Base-by-base conservation (phyloP, 1,284 basidiomycete genomes). In the Pseudozyma pruni region DNA sequence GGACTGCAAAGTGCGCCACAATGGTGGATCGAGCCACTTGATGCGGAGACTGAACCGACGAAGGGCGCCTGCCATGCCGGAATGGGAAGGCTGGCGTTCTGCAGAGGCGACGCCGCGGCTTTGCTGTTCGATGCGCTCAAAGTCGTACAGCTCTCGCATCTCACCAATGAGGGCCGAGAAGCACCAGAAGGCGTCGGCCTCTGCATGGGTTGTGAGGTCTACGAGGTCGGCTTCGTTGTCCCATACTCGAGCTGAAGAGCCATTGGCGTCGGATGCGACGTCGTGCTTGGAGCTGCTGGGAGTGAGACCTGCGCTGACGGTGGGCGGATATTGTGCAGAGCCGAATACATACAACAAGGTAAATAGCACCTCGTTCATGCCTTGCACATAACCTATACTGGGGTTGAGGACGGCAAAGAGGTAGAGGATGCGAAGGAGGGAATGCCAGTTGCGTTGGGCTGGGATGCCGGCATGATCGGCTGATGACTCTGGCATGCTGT, bases 121-220 rank as follows among this genome's bases (percentile, higher is more conserved):
- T 37, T 63, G 67, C 33, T 72, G 71, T 20, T 74, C 68, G 48
- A 78, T 52, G 8, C 67, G 61, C 8, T 75, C 79, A 40, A 80
- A 81, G 23, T 81, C 79, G 55, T 75, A 82, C 14, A 81, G 52
- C 31, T 81, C 79, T n/a, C 77, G 63, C 45, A 81, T 60, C 32
- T 78, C 72, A 33, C 75, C 80, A 27, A 81, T 56, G 33, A 82
- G 39, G 10, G 66, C 49, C 2, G 78, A 80, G 39, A 81, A 82
- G 58, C 78, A 80, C 80, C 80, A 82, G 57, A 82, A 81, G 1
- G 78, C 76, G 39, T 82, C 80, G 2, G 80, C 80, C 41, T 82
- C 80, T 31, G 66, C 64, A 32, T 72, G 69, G 14, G 55, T 50
- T 17, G 49, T 63, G 25, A 46, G 46, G 20, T 67, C 52, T 6